Base-by-base conservation (phyloP, 345 rosid genomes). In the Diplotaxis tenuifolia region DNA sequence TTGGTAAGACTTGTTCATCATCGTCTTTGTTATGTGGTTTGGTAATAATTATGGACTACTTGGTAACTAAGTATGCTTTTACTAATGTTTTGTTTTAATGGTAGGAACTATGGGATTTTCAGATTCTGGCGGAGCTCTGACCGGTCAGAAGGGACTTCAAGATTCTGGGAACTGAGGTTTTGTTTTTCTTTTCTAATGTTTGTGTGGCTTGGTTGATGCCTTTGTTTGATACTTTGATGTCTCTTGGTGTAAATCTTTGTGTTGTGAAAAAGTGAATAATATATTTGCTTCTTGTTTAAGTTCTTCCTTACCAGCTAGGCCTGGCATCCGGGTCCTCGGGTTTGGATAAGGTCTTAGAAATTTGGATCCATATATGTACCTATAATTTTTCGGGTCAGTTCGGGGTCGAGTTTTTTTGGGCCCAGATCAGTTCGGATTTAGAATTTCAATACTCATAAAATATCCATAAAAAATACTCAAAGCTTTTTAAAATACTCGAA, bases 101-200 rank as follows among this genome's bases (percentile, higher is more conserved):
- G 49, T 60, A 74, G 78, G 78, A 49, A 61, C 73, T 10, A 61
- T 0, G 25, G 69, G 79, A 11, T 69, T 75, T 59, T 15, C 65
- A 9, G 77, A 65, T 73, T 55, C 76, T 1, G 34, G 65, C 68
- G 73, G 68, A 67, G 9, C 29, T 20, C 34, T 21, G 27, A 18
- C 28, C 10, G 53, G 29, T 25, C 52, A 62, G 9, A 73, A 27
- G 2, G 31, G 36, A 50, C 70, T 64, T 59, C 55, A 57, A 25
- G 55, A 27, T 25, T 57, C 73, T 69, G 71, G 65, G 20, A 75
- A 68, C 7, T 68, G 52, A 75, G 49, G 49, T 6, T 7, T 67
- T 34, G 4, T 52, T 73, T 68, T 27, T 16, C 36, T 68, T 62
- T 36, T 59, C 54, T n/a, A 7, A 57, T 67, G 67, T 47, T 11